These are phyloP conservation scores for Crepidotus variabilis DNA, from an alignment of 768 basidiomycete species.

Conservation along the genomic window DNA sequence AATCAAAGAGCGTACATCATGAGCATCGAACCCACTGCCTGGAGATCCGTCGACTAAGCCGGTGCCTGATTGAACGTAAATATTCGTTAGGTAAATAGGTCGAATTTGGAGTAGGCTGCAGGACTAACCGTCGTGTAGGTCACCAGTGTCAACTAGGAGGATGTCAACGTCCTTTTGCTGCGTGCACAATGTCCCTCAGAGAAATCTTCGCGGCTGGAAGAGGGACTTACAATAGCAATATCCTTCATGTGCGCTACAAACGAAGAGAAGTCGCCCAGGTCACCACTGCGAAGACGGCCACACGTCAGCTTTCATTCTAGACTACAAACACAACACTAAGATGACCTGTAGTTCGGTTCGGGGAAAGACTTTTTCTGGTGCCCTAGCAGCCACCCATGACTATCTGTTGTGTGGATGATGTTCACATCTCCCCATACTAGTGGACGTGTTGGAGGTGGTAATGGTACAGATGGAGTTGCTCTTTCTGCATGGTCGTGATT, in stretches of 20 bases:
- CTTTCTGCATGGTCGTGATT: slow-evolving; percentile 29
- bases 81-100: not conserved
- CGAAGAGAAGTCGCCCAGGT: slow-evolving; percentile 74
- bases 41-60: slow-evolving; percentile 77
- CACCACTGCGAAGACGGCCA: slow-evolving; percentile 22
- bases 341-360: slow-evolving; percentile 63
- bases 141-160: slow-evolving; percentile 79
- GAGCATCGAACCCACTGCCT: slow-evolving; percentile 66
- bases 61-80: slow-evolving; percentile 41
- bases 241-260: slow-evolving; percentile 82
- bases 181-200: not conserved
- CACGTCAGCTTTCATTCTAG: slow-evolving; percentile 10
- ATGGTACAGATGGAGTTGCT: slow-evolving; percentile 34
- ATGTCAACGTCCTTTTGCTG: slow-evolving; percentile 76
- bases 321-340: not conserved
- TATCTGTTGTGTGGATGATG: slow-evolving; percentile 84
- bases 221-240: slow-evolving; percentile 48
- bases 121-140: slow-evolving; percentile 64
- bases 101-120: too few relatives aligned
- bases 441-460: slow-evolving; percentile 58
- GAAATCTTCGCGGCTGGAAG: too few relatives aligned
- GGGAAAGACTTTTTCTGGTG: slow-evolving; percentile 74
- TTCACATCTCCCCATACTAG: slow-evolving; percentile 88
- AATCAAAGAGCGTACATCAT: slow-evolving; percentile 43
- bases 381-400: slow-evolving; percentile 68